These are phyloP conservation scores for Lactifluus echinatus DNA, from an alignment of 768 basidiomycete genomes.

Conservation along the genomic window DNA sequence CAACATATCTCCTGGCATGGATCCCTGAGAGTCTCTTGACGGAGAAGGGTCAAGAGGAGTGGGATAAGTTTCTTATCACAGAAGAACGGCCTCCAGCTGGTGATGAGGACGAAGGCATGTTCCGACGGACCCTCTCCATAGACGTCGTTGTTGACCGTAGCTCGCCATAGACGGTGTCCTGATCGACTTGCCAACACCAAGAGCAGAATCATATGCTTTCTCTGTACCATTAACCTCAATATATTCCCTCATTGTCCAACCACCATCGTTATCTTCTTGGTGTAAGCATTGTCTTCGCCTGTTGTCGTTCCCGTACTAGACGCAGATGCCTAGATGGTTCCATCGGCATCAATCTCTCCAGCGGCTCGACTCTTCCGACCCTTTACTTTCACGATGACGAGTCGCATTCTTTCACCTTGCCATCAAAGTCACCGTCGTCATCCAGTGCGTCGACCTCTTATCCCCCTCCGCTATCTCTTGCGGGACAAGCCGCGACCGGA, in stretches of 20 bases:
- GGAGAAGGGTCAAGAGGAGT: slow-evolving; percentile 74
- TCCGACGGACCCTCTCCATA: not conserved
- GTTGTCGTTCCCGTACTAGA: not conserved
- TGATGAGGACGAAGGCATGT: slow-evolving; percentile 68
- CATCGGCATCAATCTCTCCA: slow-evolving; percentile 81
- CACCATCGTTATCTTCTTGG: slow-evolving; percentile 80
- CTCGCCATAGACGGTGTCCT: slow-evolving; percentile 59
- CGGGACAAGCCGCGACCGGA: slow-evolving; percentile 33
- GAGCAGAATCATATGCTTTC: slow-evolving; percentile 89
- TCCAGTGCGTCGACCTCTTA: slow-evolving; percentile 40
- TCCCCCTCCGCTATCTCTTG: slow-evolving; percentile 50
- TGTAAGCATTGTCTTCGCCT: slow-evolving; percentile 36
- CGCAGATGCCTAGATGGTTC: slow-evolving; percentile 55
- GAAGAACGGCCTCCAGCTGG: slow-evolving; percentile 54
- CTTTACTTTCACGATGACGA: slow-evolving; percentile 98
- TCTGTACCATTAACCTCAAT: slow-evolving; percentile 87
- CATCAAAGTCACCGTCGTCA: slow-evolving; percentile 35
- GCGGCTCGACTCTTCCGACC: slow-evolving; percentile 77
- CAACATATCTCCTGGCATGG: slow-evolving; percentile 83
- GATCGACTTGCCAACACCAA: slow-evolving; percentile 73
- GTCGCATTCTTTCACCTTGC: slow-evolving; percentile 64
- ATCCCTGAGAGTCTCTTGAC: slow-evolving; percentile 81
- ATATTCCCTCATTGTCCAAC: slow-evolving; percentile 81
- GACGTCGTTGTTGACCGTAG: not conserved
- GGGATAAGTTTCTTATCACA: slow-evolving; percentile 83